Conservation (phyloP, 768 basidiomycete genomes). For the Psilocybe azurescens region DNA sequence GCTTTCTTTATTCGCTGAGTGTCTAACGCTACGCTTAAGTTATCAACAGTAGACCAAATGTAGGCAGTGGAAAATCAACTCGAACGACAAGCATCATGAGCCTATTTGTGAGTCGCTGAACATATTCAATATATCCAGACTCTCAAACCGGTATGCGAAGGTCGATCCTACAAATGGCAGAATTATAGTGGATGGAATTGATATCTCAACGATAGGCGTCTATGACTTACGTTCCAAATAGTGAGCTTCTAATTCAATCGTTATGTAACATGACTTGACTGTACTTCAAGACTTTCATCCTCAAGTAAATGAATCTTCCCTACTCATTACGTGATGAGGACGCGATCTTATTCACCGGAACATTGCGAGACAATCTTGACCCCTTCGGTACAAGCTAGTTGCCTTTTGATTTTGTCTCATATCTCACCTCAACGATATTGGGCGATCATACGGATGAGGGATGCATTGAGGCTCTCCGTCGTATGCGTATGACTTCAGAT, state of each 20-base stretch:
- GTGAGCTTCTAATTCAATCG: too few species aligned
- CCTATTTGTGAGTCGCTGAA: slow-evolving; percentile 60
- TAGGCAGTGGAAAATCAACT: slow-evolving; percentile 82
- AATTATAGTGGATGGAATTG: slow-evolving; percentile 87
- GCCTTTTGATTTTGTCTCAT: background rate
- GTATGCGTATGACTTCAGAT: slow-evolving; percentile 77
- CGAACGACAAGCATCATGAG: slow-evolving; percentile 86
- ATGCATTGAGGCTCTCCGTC: slow-evolving; percentile 78
- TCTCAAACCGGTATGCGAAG: slow-evolving; percentile 32
- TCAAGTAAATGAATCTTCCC: slow-evolving; percentile 58
- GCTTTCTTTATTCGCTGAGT: too few species aligned
- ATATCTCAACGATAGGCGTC: slow-evolving; percentile 84
- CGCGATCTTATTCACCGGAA: slow-evolving; percentile 81
- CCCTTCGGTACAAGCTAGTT: slow-evolving; percentile 61
- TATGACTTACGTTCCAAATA: slow-evolving; percentile 79
- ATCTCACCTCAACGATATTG: slow-evolving; percentile 25
- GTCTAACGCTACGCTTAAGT: too few species aligned
- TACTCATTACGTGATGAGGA: slow-evolving; percentile 48
- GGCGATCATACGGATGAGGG: slow-evolving; percentile 81
- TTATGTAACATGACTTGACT: slow-evolving; percentile 32
- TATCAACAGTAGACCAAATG: too few species aligned
- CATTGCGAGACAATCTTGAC: slow-evolving; percentile 77
- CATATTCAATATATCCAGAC: slow-evolving; percentile 5
- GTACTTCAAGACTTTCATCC: slow-evolving; percentile 73
- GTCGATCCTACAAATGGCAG: slow-evolving; percentile 77